phyloP scores from a whole-genome alignment of 2,329 filamentous ascomycete genomes.

The Colletotrichum salicis region DNA sequence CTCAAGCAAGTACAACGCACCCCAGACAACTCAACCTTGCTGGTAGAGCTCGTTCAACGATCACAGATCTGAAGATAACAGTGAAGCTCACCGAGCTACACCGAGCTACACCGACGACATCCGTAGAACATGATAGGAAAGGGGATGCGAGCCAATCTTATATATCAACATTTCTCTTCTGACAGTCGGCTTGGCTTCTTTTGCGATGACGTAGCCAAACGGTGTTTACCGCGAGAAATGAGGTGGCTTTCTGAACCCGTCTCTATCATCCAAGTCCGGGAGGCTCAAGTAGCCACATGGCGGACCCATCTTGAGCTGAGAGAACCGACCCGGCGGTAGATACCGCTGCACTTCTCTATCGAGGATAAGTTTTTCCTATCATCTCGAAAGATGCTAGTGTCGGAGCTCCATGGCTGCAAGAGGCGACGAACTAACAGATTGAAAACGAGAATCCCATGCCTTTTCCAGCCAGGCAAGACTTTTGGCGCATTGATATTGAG shows the following conservation, averaged over 20 bases:
- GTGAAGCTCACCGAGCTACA: slow-evolving; percentile 3
- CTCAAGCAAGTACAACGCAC: slow-evolving; percentile 4
- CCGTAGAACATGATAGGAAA: neutral
- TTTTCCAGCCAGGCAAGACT: neutral
- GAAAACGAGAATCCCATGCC: neutral
- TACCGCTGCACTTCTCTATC: neutral
- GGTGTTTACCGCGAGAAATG: neutral
- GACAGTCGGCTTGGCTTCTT: neutral
- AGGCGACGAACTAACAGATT: neutral
- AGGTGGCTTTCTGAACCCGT: neutral
- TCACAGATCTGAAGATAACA: neutral
- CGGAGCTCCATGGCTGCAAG: neutral
- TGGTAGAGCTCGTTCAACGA: slow-evolving; percentile 13
- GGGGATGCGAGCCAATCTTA: neutral
- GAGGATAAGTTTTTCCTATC: neutral
- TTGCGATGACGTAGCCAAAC: neutral
- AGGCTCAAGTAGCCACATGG: neutral
- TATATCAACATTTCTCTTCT: neutral
- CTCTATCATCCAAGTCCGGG: neutral
- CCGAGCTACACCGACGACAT: slow-evolving; percentile 14
- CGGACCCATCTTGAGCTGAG: neutral
- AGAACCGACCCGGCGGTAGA: neutral
- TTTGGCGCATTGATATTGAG: too few relatives aligned
- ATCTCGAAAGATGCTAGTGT: neutral
- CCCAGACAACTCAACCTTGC: slow-evolving; percentile 8